Conservation (phyloP, 345 rosid species). For the Hypericum perforatum region DNA sequence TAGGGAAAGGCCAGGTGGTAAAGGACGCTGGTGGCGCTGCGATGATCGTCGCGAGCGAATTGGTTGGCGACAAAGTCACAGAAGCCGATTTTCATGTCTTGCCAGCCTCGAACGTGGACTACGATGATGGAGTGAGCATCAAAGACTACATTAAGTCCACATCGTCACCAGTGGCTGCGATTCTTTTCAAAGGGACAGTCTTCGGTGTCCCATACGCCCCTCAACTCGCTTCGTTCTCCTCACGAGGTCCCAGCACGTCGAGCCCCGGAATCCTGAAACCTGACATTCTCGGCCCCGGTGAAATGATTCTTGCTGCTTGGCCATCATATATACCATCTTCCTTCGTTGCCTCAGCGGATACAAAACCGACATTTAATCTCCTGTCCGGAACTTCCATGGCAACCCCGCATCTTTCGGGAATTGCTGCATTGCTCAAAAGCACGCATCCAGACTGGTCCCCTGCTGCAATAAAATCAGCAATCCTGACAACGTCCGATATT, state of each 20-base stretch:
- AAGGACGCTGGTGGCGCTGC: not conserved
- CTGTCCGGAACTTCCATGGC: not conserved
- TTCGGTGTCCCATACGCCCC: not conserved
- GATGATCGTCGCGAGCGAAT: not conserved
- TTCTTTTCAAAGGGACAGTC: not conserved
- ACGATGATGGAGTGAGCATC: conserved; percentile 14
- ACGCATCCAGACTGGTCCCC: not conserved
- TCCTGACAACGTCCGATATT: not conserved
- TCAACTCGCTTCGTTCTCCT: not conserved
- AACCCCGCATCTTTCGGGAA: not conserved
- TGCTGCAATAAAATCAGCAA: conserved; percentile 3
- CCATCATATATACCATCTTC: not conserved
- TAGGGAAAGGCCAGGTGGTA: not conserved
- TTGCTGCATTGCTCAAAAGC: not conserved
- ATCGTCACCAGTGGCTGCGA: not conserved
- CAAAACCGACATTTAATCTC: not conserved
- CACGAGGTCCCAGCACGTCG: not conserved
- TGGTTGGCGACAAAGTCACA: not conserved
- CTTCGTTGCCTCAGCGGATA: not conserved
- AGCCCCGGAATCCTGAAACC: conserved; percentile 2
- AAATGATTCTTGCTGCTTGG: not conserved
- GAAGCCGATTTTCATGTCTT: conserved; percentile 16
- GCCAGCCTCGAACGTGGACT: conserved; percentile 16
- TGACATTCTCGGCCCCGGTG: not conserved
- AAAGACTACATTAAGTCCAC: conserved; percentile 20